A percentile compares a stretch with the other conserved stretches of the same genome.
Conservation (phyloP, 768 basidiomycete genomes). For the Mycena rosella region DNA sequence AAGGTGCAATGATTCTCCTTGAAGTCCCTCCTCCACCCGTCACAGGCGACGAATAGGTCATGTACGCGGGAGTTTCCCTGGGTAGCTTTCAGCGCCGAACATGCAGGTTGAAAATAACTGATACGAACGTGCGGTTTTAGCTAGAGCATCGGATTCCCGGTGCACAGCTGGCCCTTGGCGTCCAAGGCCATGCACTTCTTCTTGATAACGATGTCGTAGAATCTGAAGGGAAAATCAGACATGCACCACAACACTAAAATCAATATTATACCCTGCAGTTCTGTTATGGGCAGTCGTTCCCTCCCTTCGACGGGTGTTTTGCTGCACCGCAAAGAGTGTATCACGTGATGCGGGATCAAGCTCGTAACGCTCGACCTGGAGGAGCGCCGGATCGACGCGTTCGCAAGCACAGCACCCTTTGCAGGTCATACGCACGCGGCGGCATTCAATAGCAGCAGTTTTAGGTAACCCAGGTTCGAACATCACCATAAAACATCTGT, state of each 20-base stretch:
- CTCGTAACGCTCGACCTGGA: not conserved
- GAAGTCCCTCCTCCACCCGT: constrained; percentile 1
- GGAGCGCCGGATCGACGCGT: not conserved
- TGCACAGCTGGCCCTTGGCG: no score
- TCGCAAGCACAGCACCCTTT: constrained; percentile 1
- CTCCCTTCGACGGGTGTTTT: constrained; percentile 8
- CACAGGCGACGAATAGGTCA: not conserved
- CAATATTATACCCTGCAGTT: not conserved
- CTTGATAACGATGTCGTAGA: not conserved
- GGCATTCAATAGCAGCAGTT: constrained; percentile 4
- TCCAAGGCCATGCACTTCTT: no score
- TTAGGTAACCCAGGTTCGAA: not conserved
- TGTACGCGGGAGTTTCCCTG: not conserved
- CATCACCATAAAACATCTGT: constrained; percentile 2
- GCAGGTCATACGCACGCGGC: constrained; percentile 3
- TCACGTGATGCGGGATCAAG: constrained; percentile 1
- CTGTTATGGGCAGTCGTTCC: not conserved
- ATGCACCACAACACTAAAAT: no score
- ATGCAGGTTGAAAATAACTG: not conserved
- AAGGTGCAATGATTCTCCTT: not conserved
- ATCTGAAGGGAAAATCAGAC: no score
- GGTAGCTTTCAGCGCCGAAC: no score
- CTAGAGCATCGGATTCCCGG: no score
- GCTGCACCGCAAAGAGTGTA: not conserved
- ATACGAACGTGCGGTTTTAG: not conserved